A percentile compares a stretch with the other conserved stretches of the same genome.
Evolutionary conservation across 148 eudicot genomes (phyloP).

Genomic region (Rhododendron ferrugineum): DNA sequence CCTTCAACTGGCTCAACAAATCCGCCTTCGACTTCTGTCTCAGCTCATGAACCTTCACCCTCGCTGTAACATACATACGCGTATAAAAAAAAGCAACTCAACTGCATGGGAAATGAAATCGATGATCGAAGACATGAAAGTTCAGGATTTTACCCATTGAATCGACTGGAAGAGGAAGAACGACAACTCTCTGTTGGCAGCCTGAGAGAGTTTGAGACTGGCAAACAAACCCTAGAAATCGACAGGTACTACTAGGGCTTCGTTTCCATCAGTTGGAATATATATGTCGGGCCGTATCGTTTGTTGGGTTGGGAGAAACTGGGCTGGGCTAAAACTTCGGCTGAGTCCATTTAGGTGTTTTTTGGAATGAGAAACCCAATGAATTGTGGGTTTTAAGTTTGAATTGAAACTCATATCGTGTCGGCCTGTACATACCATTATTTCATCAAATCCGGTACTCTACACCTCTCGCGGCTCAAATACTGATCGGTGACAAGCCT

Average conservation of each 20-base stretch:
- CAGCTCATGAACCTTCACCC: conserved; percentile 76
- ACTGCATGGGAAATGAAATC: neutral
- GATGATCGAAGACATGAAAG: neutral
- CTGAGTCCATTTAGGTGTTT: neutral
- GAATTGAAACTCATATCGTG: neutral
- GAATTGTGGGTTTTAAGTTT: neutral
- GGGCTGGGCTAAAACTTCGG: neutral
- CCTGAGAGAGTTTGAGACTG: neutral
- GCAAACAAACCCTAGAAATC: conserved; percentile 1
- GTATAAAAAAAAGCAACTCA: neutral
- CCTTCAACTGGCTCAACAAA: conserved; percentile 52
- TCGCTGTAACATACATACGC: conserved; percentile 24
- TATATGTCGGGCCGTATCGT: neutral
- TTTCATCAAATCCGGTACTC: too few species aligned
- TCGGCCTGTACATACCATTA: too few species aligned
- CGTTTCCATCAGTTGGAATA: neutral
- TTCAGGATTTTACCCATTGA: neutral
- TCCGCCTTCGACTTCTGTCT: conserved; percentile 59
- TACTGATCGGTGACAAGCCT: too few species aligned
- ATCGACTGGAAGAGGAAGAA: neutral
- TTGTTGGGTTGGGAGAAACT: neutral
- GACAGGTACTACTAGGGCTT: neutral
- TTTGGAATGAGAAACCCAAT: neutral
- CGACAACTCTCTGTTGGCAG: neutral
- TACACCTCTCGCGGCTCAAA: too few species aligned